phyloP scores from a whole-genome alignment of 345 rosid species.

The Isatis tinctoria region DNA sequence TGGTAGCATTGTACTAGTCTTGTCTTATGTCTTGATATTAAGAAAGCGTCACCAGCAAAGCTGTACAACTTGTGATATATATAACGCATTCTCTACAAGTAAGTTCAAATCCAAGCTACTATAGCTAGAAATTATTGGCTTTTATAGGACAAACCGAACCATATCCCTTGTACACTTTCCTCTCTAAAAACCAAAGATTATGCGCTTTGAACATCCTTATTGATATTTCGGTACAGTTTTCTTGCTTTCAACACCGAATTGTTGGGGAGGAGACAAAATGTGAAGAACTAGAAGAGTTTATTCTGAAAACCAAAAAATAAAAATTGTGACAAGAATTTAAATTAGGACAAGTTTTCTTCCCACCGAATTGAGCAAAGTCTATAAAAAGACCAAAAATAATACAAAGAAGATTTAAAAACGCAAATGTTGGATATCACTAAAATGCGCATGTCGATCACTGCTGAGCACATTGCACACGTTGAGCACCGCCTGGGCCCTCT shows the following conservation, averaged over 20 bases:
- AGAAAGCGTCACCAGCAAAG: neutral
- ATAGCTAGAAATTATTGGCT: neutral
- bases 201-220: too few relatives aligned
- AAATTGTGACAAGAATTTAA: neutral
- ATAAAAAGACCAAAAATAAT: slow-evolving; percentile 7
- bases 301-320: neutral
- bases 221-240: neutral
- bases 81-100: neutral
- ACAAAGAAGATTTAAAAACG: neutral
- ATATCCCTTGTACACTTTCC: too few relatives aligned
- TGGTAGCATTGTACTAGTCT: slow-evolving; percentile 8
- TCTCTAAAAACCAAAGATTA: too few relatives aligned
- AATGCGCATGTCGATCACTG: slow-evolving; percentile 37
- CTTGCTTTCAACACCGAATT: neutral
- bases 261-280: neutral
- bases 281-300: neutral
- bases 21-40: neutral
- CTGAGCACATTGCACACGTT: slow-evolving; percentile 74
- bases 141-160: too few relatives aligned
- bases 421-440: slow-evolving; percentile 16
- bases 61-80: neutral
- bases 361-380: slow-evolving; percentile 11
- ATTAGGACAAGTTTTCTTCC: slow-evolving; percentile 12
- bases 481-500: slow-evolving; percentile 45
- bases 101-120: neutral